phyloP scores from a whole-genome alignment of 2,329 filamentous ascomycete genomes.

The Curvularia sp. region DNA sequence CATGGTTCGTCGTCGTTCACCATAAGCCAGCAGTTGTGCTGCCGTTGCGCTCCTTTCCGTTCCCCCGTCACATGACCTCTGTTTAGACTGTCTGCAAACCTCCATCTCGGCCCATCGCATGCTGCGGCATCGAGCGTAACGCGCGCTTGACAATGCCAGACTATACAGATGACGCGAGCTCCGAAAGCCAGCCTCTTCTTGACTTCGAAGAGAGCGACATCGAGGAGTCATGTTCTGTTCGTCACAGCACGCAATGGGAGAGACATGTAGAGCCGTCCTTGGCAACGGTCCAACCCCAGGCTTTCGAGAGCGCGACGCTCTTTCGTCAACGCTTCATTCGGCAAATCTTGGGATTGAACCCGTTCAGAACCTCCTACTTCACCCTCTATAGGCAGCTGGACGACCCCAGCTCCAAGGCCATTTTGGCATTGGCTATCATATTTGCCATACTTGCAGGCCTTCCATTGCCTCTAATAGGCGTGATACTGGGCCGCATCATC shows the following conservation, averaged over 20 bases:
- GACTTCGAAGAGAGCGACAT: constrained; percentile 31
- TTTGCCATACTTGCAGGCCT: constrained; percentile 62
- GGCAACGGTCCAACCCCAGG: constrained; percentile 45
- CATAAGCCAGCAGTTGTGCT: constrained; percentile 5
- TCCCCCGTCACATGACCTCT: neutral
- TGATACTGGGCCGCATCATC: constrained; percentile 61
- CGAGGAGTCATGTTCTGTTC: constrained; percentile 24
- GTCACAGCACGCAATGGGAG: constrained; percentile 40
- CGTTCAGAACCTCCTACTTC: constrained; percentile 59
- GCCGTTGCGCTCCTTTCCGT: neutral
- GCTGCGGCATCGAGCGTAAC: constrained; percentile 7
- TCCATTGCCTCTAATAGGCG: constrained; percentile 68
- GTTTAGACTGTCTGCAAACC: constrained; percentile 11
- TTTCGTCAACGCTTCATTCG: constrained; percentile 46
- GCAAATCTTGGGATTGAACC: constrained; percentile 53
- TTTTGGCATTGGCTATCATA: constrained; percentile 45
- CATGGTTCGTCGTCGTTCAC: constrained; percentile 20
- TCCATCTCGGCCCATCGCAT: constrained; percentile 4
- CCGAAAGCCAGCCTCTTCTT: constrained; percentile 29
- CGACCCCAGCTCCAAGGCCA: constrained; percentile 47
- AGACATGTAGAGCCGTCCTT: constrained; percentile 46
- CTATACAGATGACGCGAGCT: constrained; percentile 23
- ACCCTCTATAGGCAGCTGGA: constrained; percentile 56
- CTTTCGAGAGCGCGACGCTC: constrained; percentile 37
- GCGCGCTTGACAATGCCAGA: constrained; percentile 14